Evolutionary conservation across 352 stramenopile genomes (phyloP), one percentile per base, ranked within the genome.

Genomic region (Phytophthora agathidicida): DNA sequence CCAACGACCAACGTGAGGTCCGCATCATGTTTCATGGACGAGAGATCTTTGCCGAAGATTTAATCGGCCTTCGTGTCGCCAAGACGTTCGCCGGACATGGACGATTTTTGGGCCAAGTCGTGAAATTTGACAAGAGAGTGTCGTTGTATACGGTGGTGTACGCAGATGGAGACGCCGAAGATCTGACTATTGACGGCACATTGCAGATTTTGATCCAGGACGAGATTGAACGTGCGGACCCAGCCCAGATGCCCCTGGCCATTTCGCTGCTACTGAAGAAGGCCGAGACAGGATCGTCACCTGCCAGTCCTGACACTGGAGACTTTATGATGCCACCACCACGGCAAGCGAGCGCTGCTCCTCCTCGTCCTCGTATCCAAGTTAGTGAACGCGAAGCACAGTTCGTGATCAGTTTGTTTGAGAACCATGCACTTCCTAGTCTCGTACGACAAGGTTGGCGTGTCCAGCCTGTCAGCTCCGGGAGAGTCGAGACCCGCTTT

Each of bases 141-240:
- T 60, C 73, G 30, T 44, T 85, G 19, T 95, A 91, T 45, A 95
- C 86, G 7, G 71, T 93, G n/a, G 83, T 93, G 10, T 95, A 95
- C 55, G 86, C 81, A 0, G 86, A 95, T 39, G 86, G 86, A 1
- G 86, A 95, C 49, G 82, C 78, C 16, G 86, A 95, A 28, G 83
- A 93, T 24, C 53, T 95, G 26, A 88, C 62, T 17, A 71, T 93
- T 7, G 83, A 95, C 27, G 75, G 67, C 28, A 95, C 86, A 14
- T 75, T 95, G 60, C 72, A 95, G 64, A 88, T 95, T 47, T 57
- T 95, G 65, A 91, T 93, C 47, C 80, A 95, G 52, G 74, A 92
- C 53, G 83, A 95, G 51, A 91, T 93, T n/a, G 86, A 95, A 55
- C 83, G 78, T 5, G 77, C 77, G 1, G 80, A 91, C 38, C 78